Percentiles rank a stretch among this genome's conserved stretches.
These are phyloP conservation scores for Chalciporus sphaerocephalus DNA, from an alignment of 768 basidiomycete species.

Conservation along the genomic window DNA sequence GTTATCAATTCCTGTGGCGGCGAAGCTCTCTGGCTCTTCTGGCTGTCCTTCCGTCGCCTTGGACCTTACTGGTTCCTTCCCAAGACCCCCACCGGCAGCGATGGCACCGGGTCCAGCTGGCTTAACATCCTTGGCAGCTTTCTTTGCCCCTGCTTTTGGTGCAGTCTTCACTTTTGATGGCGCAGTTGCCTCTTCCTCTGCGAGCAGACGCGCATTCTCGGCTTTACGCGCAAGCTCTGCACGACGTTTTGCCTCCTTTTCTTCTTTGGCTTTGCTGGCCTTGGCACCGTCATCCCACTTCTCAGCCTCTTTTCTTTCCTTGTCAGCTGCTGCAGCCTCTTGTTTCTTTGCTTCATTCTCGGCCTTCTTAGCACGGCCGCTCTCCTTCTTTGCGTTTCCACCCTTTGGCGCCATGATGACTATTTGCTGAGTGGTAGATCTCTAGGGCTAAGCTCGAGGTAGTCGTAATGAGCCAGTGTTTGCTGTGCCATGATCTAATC, in stretches of 20 bases:
- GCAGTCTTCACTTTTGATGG: conserved; percentile 58
- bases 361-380: conserved; percentile 85
- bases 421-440: not conserved
- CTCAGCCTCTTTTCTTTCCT: conserved; percentile 66
- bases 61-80: conserved; percentile 19
- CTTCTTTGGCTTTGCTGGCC: conserved; percentile 60
- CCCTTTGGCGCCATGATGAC: conserved; percentile 77
- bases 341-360: conserved; percentile 85
- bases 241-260: conserved; percentile 74
- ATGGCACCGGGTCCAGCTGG: conserved; percentile 85
- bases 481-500: conserved; percentile 21
- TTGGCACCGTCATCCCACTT: conserved; percentile 69
- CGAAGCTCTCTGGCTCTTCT: conserved; percentile 58
- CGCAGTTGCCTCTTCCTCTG: conserved; percentile 75
- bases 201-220: conserved; percentile 77
- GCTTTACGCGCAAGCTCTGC: conserved; percentile 83
- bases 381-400: conserved; percentile 88
- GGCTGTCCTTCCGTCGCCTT: conserved; percentile 21
- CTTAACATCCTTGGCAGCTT: conserved; percentile 43
- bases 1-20: conserved; percentile 87
- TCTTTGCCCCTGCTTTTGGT: conserved; percentile 62
- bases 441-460: not conserved
- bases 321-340: conserved; percentile 53
- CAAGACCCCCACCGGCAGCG: conserved; percentile 62
- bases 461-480: not conserved